phyloP scores from a whole-genome alignment of 129 eudicot genomes.

The Mikania micrantha region DNA sequence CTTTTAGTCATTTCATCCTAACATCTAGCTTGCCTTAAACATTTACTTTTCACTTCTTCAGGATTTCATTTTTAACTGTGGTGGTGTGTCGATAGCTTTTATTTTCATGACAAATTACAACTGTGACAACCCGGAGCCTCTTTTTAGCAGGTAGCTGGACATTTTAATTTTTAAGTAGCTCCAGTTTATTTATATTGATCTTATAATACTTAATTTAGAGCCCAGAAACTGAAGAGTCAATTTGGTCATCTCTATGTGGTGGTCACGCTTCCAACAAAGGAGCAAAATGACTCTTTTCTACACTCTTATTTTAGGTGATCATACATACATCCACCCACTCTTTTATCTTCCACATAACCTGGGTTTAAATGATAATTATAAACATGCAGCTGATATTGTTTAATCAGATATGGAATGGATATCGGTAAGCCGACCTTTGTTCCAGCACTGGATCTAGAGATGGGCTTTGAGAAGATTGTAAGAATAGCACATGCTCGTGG shows the following conservation, averaged over 20 bases:
- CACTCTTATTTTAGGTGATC: slow-evolving; percentile 67
- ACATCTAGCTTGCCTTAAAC: slow-evolving; percentile 1
- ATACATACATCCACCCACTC: neutral
- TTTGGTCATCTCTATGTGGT: slow-evolving; percentile 89
- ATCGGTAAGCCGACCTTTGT: slow-evolving; percentile 79
- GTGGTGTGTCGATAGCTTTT: slow-evolving; percentile 86
- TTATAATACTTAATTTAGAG: slow-evolving; percentile 42
- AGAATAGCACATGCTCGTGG: slow-evolving; percentile 96
- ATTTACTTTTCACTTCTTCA: slow-evolving; percentile 24
- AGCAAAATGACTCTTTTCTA: slow-evolving; percentile 75
- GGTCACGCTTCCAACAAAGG: slow-evolving; percentile 73
- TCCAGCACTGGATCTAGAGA: slow-evolving; percentile 71
- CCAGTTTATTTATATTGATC: slow-evolving; percentile 8
- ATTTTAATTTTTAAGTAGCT: slow-evolving; percentile 11
- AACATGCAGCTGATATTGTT: slow-evolving; percentile 3
- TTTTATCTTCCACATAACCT: neutral
- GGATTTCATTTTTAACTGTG: slow-evolving; percentile 95
- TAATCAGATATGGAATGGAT: slow-evolving; percentile 54
- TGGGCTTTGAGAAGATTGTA: slow-evolving; percentile 92
- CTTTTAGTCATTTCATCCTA: too few species aligned
- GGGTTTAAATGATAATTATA: neutral
- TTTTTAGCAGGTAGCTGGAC: slow-evolving; percentile 57
- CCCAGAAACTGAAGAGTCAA: slow-evolving; percentile 71
- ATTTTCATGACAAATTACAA: slow-evolving; percentile 66
- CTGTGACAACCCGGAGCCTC: slow-evolving; percentile 28